These are phyloP conservation scores for Artemisia argyi DNA, from an alignment of 129 eudicot species.

Conservation along the genomic window DNA sequence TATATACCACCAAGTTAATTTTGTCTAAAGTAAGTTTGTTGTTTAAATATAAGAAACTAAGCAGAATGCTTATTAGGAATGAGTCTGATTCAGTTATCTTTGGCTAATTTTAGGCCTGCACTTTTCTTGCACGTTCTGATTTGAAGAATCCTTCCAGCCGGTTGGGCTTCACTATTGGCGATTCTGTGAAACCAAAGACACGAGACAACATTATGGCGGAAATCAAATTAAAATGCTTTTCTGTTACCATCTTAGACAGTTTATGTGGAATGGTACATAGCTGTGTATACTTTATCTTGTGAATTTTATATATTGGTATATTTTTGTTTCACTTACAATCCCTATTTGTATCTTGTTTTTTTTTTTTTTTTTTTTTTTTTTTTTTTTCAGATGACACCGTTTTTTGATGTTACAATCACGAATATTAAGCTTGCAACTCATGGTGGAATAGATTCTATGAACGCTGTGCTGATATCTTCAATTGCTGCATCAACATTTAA, in stretches of 20 bases:
- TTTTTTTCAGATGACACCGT: constrained; percentile 86
- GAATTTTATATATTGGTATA: neutral
- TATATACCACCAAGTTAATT: neutral
- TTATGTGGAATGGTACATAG: constrained; percentile 83
- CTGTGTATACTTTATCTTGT: constrained; percentile 5
- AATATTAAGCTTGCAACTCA: constrained; percentile 96
- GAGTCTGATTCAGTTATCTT: constrained; percentile 18
- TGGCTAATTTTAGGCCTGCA: constrained; percentile 63
- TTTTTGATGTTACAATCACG: constrained; percentile 83
- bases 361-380: constrained; percentile 32
- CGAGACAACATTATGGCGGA: constrained; percentile 93
- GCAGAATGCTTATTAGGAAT: constrained; percentile 12
- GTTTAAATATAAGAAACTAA: too few relatives aligned
- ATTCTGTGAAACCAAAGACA: constrained; percentile 72
- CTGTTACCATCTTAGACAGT: constrained; percentile 86
- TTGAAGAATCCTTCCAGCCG: constrained; percentile 82
- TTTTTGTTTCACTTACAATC: constrained; percentile 13
- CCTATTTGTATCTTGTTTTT: constrained; percentile 1
- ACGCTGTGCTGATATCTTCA: constrained; percentile 83
- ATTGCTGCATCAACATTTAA: constrained; percentile 94
- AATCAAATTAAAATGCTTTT: constrained; percentile 78
- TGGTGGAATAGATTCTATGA: constrained; percentile 86
- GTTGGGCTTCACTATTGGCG: constrained; percentile 78
- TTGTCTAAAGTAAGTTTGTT: too few relatives aligned
- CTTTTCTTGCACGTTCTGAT: constrained; percentile 94